Evolutionary conservation across 208 protist genomes (phyloP).

Genomic region (Trichomonas vaginalis): DNA sequence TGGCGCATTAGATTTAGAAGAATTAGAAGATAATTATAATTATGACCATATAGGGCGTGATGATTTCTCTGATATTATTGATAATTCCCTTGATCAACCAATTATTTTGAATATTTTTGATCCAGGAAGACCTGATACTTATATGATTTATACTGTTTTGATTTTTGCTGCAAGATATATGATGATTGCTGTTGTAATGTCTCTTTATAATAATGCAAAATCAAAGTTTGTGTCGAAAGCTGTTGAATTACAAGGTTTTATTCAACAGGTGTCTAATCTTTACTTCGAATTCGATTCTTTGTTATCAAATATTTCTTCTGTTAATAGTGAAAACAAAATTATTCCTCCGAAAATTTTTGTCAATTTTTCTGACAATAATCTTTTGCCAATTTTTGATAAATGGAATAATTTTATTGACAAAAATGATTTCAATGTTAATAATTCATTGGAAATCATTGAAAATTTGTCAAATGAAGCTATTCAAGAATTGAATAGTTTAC

Average conservation of each 20-base stretch:
- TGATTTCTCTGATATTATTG: neutral
- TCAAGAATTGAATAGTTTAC: neutral
- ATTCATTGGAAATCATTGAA: neutral
- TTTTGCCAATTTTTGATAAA: neutral
- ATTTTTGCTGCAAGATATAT: neutral
- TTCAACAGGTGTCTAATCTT: neutral
- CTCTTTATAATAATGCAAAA: neutral
- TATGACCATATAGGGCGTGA: neutral
- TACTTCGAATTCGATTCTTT: neutral
- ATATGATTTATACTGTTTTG: neutral
- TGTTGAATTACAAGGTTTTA: neutral
- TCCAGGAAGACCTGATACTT: neutral
- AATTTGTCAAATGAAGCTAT: neutral
- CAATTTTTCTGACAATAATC: neutral
- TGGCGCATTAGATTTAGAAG: neutral
- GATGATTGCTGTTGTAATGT: neutral
- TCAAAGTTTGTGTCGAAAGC: neutral
- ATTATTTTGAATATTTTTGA: neutral
- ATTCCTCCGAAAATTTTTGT: neutral
- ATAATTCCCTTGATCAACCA: neutral
- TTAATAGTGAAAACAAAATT: neutral
- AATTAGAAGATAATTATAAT: neutral
- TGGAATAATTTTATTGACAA: neutral
- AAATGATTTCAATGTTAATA: neutral
- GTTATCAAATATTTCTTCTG: neutral